Conservation (phyloP, 352 stramenopile genomes). For the Globisporangium yorkense region DNA sequence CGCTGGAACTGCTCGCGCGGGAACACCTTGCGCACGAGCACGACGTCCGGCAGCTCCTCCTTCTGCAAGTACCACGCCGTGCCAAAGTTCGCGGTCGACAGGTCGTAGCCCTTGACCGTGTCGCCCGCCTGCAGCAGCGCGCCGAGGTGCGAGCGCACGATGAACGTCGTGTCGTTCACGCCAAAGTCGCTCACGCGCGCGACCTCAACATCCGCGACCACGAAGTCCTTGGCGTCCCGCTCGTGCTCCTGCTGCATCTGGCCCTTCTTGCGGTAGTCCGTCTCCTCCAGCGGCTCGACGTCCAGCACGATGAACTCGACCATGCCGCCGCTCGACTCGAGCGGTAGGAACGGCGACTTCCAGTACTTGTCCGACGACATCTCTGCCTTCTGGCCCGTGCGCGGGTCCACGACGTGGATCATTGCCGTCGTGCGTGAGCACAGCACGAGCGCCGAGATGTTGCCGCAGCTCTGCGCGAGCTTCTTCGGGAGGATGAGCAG, state of each 20-base stretch:
- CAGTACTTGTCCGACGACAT: conserved; percentile 63
- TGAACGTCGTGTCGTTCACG: conserved; percentile 73
- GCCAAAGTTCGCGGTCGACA: conserved; percentile 51
- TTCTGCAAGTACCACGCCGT: conserved; percentile 35
- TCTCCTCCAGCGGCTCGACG: conserved; percentile 39
- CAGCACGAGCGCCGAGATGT: conserved; percentile 52
- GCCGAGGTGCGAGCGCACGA: conserved; percentile 59
- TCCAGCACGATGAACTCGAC: conserved; percentile 69
- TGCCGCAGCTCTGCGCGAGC: conserved; percentile 55
- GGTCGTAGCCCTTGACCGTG: conserved; percentile 70
- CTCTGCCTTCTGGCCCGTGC: conserved; percentile 46
- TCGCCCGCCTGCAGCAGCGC: conserved; percentile 51
- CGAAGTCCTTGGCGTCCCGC: conserved; percentile 25
- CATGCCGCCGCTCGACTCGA: conserved; percentile 55
- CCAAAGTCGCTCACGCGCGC: conserved; percentile 67
- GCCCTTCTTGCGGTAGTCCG: neutral
- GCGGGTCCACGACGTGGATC: conserved; percentile 59
- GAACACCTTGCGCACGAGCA: conserved; percentile 73
- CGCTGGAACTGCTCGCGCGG: conserved; percentile 27
- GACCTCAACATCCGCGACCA: conserved; percentile 65
- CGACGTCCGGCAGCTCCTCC: conserved; percentile 60
- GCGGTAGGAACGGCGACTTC: conserved; percentile 56
- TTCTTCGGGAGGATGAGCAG: conserved; percentile 55
- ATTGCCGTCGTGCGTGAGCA: conserved; percentile 57
- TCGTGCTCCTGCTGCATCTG: conserved; percentile 1